Base-by-base conservation (phyloP, 306 rosid genomes). In the Rosa lucieae region DNA sequence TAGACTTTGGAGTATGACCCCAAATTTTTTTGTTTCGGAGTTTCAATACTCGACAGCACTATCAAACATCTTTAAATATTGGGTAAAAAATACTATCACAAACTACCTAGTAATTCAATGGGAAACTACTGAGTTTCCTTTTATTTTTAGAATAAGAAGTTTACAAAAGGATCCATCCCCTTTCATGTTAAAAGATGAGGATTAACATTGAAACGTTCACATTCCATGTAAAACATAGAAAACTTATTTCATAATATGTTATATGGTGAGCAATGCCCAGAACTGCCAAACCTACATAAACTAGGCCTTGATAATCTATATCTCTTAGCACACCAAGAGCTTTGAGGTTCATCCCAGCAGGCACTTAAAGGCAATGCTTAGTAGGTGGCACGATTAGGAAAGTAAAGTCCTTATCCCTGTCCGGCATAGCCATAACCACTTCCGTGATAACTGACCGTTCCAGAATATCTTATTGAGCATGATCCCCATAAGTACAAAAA, bases 391-490 rank as follows among this genome's bases (percentile, higher is more conserved):
- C 77, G 87, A 18, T 65, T 29, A 1, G 69, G 18, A 79, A 63
- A 80, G 72, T 82, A 78, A 9, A 85, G 86, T 17, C 92, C 91
- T 65, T 88, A 80, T 70, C 89, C 86, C 53, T 90, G 80, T 58
- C 85, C 86, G 2, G 7, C 48, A 75, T 85, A 75, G 72, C 89
- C 89, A 74, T 84, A 78, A 7, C 90, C 91, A 70, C 89, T 79
- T 58, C 97, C 91, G 23, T 86, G 81, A 67, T 86, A 88, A 69
- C 82, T 83, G 86, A 46, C 82, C 35, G 20, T 80, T 67, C 72
- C 72, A 67, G 63, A 21, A n/a, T 58, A 58, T 58, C 63, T 58
- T 58, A 21, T 9, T 58, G 40, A 4, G 67, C 67, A 62, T 3
- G n/a, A 26, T 23, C 20, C 69, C 69, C 69, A 13, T 20, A 40